Conservation (phyloP, 306 rosid species). For the Prunus kanzakura region DNA sequence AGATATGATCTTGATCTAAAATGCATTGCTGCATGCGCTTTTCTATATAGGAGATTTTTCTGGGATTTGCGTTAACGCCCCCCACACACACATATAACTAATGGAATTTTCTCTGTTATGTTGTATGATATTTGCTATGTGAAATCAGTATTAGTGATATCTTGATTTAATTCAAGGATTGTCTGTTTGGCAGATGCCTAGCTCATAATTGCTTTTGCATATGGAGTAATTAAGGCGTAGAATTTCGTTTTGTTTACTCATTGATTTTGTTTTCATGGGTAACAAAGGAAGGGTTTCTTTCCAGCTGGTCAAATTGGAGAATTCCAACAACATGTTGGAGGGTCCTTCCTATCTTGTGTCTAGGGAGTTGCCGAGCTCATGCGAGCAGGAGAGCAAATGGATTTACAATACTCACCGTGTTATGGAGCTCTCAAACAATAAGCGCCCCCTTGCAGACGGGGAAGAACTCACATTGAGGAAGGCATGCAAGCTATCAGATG, state of each 20-base stretch:
- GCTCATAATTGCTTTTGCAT: constrained; percentile 7
- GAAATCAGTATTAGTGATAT: constrained; percentile 13
- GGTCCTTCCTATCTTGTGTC: constrained; percentile 50
- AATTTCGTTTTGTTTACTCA: constrained; percentile 10
- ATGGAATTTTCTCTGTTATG: background rate
- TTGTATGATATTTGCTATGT: background rate
- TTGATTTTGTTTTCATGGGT: constrained; percentile 24
- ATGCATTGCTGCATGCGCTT: constrained; percentile 32
- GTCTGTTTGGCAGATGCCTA: background rate
- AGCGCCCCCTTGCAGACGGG: constrained; percentile 36
- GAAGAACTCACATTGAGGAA: constrained; percentile 31
- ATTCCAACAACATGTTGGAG: constrained; percentile 46
- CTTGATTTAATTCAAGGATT: constrained; percentile 16
- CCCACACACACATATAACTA: background rate
- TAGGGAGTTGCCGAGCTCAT: constrained; percentile 47
- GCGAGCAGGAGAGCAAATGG: constrained; percentile 62
- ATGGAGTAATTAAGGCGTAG: constrained; percentile 9
- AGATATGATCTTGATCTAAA: constrained; percentile 18
- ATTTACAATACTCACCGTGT: constrained; percentile 29
- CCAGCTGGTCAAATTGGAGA: constrained; percentile 8
- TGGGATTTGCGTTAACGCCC: background rate
- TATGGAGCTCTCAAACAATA: constrained; percentile 40
- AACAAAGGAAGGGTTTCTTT: constrained; percentile 17
- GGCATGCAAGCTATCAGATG: constrained; percentile 36
- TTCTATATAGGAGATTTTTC: constrained; percentile 8